Base-by-base conservation (phyloP, 345 rosid genomes). In the Moricandia arvensis region DNA sequence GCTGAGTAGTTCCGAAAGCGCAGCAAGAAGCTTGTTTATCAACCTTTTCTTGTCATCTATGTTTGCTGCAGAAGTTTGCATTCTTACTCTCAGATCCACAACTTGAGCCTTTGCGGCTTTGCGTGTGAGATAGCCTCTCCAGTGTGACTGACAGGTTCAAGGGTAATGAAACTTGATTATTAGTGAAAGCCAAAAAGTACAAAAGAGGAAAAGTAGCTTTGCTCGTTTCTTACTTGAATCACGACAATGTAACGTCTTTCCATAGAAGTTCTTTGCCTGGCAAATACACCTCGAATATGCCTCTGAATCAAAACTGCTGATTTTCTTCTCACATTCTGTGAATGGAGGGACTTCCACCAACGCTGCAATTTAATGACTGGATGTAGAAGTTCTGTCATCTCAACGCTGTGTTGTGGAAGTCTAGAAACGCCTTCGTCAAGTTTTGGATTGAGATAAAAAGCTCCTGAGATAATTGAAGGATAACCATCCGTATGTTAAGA, bases 121-220 rank as follows among this genome's bases (percentile, higher is more conserved):
- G 73, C 97, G 87, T 37, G 84, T 84, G 72, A 85, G 79, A 53
- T 84, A 87, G 30, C 96, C 98, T 87, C 85, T 90, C 97, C 96
- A 94, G 76, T 78, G 80, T 62, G 97, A 82, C 98, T 91, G 80
- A 45, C 47, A 66, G 57, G 59, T 64, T 27, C 60, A 58, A 66
- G 74, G 70, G 26, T 34, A 26, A 60, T 10, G 43, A 65, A 38
- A 73, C 41, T 16, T 71, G 12, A 41, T 6, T 63, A 27, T 12
- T 33, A 12, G 8, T 30, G 38, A 33, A 43, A 69, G 55, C 12
- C 59, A 63, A 63, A 16, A 24, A 41, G 7, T 27, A 63, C 1
- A 59, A 5, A 33, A 47, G 66, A 63, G 18, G 30, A 33, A 45
- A 69, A 12, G 37, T 51, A 55, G 67, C 12, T 70, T 60, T 30